Evolutionary conservation across 345 rosid species (phyloP), one percentile per base, ranked within the genome.

Genomic region (Aurinia saxatilis): DNA sequence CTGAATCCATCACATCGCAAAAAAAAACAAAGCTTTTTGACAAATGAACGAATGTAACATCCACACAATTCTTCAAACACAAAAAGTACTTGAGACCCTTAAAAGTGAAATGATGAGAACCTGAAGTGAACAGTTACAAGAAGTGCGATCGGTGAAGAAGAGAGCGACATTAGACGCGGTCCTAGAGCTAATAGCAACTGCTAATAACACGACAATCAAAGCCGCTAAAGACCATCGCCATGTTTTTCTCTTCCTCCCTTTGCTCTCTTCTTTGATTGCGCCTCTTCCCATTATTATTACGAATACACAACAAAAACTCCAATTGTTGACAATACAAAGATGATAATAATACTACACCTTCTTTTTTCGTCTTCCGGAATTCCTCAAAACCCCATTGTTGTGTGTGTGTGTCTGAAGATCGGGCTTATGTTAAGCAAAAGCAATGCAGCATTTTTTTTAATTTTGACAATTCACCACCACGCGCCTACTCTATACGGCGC

Each of bases 51-150:
- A 21, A 55, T n/a, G 14, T 13, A 53, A 44, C 13, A 39, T 6
- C 25, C 62, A 57, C 18, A 57, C n/a, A n/a, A n/a, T n/a, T n/a
- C n/a, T n/a, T n/a, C n/a, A n/a, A n/a, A n/a, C n/a, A n/a, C n/a
- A n/a, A 48, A 33, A 10, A 10, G 35, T 60, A 44, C 54, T 27
- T n/a, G 8, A 55, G 49, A 56, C n/a, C 13, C 19, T 15, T 45
- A 8, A 27, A 27, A 55, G 56, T 36, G 38, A 45, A 37, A 63
- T 16, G 15, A n/a, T n/a, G 41, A 65, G 45, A 51, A 73, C 58
- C 96, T 86, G 63, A 63, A 63, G 72, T 64, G 78, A 68, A 65
- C 98, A 91, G 36, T 39, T 67, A 42, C 95, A 91, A 23, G 84
- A 71, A 49, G 71, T 71, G 23, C 66, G 54, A 21, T 16, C 55